Percentiles rank a stretch among this genome's conserved stretches.
Evolutionary conservation across 179 eudicot species (phyloP).

Genomic region (Heliamphora pulchella): DNA sequence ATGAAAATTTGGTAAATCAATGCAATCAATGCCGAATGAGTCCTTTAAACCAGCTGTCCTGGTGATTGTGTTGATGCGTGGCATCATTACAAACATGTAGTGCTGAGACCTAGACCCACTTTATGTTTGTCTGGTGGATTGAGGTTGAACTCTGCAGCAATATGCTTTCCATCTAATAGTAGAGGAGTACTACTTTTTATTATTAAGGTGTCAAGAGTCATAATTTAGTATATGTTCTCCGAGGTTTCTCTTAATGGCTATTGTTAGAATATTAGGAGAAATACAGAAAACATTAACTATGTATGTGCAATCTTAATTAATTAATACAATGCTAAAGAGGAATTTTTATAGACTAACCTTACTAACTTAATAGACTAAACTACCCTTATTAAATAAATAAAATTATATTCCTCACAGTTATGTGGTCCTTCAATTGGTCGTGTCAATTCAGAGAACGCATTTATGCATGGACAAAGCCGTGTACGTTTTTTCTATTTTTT

Average conservation of each 20-base stretch:
- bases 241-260: background rate
- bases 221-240: background rate
- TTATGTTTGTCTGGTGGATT: background rate
- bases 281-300: too few relatives aligned
- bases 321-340: too few relatives aligned
- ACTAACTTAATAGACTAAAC: too few relatives aligned
- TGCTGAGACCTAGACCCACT: background rate
- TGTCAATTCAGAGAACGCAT: background rate
- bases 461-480: background rate
- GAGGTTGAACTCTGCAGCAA: background rate
- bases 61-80: background rate
- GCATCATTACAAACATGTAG: background rate
- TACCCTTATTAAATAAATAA: too few relatives aligned
- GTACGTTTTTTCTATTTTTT: background rate
- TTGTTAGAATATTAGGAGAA: too few relatives aligned
- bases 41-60: background rate
- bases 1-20: too few relatives aligned
- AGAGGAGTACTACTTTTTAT: background rate
- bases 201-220: background rate
- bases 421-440: background rate
- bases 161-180: background rate
- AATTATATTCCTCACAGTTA: too few relatives aligned
- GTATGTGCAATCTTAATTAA: too few relatives aligned
- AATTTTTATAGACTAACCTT: too few relatives aligned
- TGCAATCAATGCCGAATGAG: background rate